Percentiles rank a stretch among this genome's conserved stretches.
Evolutionary conservation across 2,329 filamentous ascomycete species (phyloP).

Genomic region (Cryphonectria japonica): DNA sequence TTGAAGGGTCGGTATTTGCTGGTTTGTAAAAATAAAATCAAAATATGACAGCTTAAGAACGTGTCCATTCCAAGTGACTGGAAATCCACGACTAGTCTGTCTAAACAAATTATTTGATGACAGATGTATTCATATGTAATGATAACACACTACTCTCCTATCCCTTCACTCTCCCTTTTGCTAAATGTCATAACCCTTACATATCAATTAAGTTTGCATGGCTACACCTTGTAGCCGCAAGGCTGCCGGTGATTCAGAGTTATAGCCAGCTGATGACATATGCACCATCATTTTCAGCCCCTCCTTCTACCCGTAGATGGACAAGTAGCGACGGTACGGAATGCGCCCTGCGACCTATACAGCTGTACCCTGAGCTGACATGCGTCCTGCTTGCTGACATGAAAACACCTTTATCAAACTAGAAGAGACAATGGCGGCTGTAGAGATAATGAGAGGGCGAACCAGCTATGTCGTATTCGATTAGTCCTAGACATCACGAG

Average conservation of each 20-base stretch:
- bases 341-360: background rate
- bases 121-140: too few species aligned
- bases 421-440: background rate
- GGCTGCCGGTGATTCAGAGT: too few species aligned
- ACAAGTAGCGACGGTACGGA: background rate
- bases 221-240: background rate
- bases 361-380: background rate
- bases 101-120: too few species aligned
- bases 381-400: background rate
- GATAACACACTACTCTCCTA: too few species aligned
- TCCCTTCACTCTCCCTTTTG: too few species aligned
- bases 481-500: background rate
- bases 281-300: background rate
- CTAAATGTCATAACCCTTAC: too few species aligned
- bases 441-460: background rate
- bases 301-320: background rate
- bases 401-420: background rate
- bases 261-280: background rate
- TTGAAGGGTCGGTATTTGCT: too few species aligned
- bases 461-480: background rate
- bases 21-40: too few species aligned
- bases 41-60: too few species aligned
- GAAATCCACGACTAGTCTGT: too few species aligned
- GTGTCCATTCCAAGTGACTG: too few species aligned
- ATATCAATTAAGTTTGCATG: too few species aligned